phyloP scores from a whole-genome alignment of 225 moss, liverwort and hornwort species.

The Bryum argenteum region DNA sequence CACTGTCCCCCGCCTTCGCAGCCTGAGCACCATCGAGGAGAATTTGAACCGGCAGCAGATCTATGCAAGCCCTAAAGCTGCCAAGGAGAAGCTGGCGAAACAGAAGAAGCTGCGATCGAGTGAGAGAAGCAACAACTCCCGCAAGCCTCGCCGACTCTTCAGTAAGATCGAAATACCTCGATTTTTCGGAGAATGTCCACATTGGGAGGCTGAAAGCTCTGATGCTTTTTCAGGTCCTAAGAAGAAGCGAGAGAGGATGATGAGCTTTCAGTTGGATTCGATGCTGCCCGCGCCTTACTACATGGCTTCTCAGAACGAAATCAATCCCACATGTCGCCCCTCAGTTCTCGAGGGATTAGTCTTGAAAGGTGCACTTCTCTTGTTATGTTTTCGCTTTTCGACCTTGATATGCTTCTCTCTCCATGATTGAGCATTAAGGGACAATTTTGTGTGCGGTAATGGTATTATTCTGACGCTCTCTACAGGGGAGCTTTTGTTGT shows the following conservation, averaged over 20 bases:
- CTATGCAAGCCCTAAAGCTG: slow-evolving; percentile 12
- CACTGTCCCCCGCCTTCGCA: slow-evolving; percentile 5
- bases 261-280: slow-evolving; percentile 15
- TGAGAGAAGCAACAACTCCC: neutral
- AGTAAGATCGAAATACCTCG: slow-evolving; percentile 11
- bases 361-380: slow-evolving; percentile 36
- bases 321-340: slow-evolving; percentile 30
- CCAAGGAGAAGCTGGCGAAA: slow-evolving; percentile 26
- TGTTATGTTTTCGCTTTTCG: neutral
- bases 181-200: slow-evolving; percentile 16
- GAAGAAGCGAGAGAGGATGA: slow-evolving; percentile 30
- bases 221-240: slow-evolving; percentile 19
- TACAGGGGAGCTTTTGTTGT: slow-evolving; percentile 45
- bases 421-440: slow-evolving; percentile 12
- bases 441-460: neutral
- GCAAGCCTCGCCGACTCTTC: slow-evolving; percentile 14
- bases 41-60: neutral
- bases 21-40: slow-evolving; percentile 34
- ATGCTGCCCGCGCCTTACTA: slow-evolving; percentile 1
- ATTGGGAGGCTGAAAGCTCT: neutral
- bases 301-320: slow-evolving; percentile 26
- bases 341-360: slow-evolving; percentile 37
- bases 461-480: neutral
- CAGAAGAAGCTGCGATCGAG: slow-evolving; percentile 28
- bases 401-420: neutral